Conservation (phyloP, 1,284 basidiomycete species). For the Phellinidium pouzarii region DNA sequence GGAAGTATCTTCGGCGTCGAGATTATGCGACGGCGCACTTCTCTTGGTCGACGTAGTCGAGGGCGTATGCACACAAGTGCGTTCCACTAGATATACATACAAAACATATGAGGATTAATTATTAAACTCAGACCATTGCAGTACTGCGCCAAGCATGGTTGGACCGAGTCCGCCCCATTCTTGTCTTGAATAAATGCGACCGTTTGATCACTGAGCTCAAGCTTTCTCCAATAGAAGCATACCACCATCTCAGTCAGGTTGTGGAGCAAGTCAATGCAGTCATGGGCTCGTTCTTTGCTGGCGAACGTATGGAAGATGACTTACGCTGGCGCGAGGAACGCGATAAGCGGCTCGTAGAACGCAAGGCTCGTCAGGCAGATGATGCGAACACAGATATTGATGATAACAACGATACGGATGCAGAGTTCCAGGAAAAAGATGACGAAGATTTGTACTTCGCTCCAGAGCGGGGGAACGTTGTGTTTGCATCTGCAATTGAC, state of each 20-base stretch:
- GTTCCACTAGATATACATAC: constrained; percentile 21
- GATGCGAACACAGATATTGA: constrained; percentile 52
- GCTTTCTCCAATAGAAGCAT: constrained; percentile 86
- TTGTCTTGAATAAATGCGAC: constrained; percentile 98
- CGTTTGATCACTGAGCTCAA: constrained; percentile 92
- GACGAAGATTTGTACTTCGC: constrained; percentile 98
- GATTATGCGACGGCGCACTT: constrained; percentile 92
- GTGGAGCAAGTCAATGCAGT: constrained; percentile 99
- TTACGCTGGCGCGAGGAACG: constrained; percentile 89
- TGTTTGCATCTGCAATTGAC: constrained; percentile 95
- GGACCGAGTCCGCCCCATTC: constrained; percentile 83
- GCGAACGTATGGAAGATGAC: constrained; percentile 97
- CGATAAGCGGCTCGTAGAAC: constrained; percentile 71
- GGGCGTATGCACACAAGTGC: constrained; percentile 94
- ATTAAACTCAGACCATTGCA: constrained; percentile 70
- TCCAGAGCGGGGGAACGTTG: constrained; percentile 92
- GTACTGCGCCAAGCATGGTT: constrained; percentile 95
- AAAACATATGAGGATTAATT: not conserved
- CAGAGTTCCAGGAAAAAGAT: constrained; percentile 86
- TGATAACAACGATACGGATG: constrained; percentile 37
- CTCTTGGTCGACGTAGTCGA: constrained; percentile 98
- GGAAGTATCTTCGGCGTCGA: constrained; percentile 91
- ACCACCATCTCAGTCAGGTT: constrained; percentile 88
- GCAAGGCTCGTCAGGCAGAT: constrained; percentile 64
- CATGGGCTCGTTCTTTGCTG: constrained; percentile 94